A percentile compares a stretch with the other conserved stretches of the same genome.
Evolutionary conservation across 1,284 basidiomycete species (phyloP).

Genomic region (Sutorius eximius): DNA sequence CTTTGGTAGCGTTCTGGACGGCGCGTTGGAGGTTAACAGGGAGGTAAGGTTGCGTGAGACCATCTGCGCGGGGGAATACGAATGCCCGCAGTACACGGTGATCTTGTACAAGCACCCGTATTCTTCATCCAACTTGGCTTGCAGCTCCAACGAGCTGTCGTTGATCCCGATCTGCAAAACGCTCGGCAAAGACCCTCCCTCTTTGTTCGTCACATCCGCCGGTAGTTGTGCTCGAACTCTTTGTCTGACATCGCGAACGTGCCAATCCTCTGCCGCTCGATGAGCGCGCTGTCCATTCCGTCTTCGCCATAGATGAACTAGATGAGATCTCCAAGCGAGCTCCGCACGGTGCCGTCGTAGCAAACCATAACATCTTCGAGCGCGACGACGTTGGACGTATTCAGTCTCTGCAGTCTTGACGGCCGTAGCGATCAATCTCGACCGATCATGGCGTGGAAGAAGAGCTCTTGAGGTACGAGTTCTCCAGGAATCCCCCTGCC

Average conservation of each 20-base stretch:
- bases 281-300: slow-evolving; percentile 97
- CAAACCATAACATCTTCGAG: slow-evolving; percentile 97
- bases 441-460: slow-evolving; percentile 99
- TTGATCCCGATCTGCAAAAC: slow-evolving; percentile 94
- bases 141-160: slow-evolving; percentile 86
- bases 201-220: slow-evolving; percentile 89
- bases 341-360: slow-evolving; percentile 97
- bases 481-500: slow-evolving; percentile 98
- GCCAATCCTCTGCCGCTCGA: slow-evolving; percentile 93
- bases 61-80: slow-evolving; percentile 82
- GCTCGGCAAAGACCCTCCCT: slow-evolving; percentile 75
- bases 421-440: slow-evolving; percentile 97
- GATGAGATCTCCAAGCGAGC: slow-evolving; percentile 92
- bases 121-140: slow-evolving; percentile 88
- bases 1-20: slow-evolving; percentile 93
- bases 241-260: slow-evolving; percentile 83
- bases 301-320: slow-evolving; percentile 99
- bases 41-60: slow-evolving; percentile 73
- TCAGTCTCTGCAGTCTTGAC: slow-evolving; percentile 99
- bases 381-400: slow-evolving; percentile 96
- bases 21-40: slow-evolving; percentile 95
- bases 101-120: slow-evolving; percentile 75
- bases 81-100: slow-evolving; percentile 76
- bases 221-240: slow-evolving; percentile 89
- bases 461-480: slow-evolving; percentile 99